These are phyloP conservation scores for Ananas comosus DNA, from an alignment of 176 grass and related monocot species.

Conservation along the genomic window DNA sequence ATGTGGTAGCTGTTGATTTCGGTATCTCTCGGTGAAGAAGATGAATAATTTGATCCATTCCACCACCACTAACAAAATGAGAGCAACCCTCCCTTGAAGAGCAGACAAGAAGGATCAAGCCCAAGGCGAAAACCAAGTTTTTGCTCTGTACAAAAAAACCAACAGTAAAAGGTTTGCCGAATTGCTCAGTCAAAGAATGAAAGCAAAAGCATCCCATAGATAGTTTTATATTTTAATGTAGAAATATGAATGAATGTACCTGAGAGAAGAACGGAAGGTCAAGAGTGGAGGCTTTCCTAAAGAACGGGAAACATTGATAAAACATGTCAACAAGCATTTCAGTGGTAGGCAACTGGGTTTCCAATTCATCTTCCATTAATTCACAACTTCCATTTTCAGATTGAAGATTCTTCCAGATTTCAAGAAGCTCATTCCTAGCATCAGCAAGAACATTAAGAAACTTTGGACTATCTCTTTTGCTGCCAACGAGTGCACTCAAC, in stretches of 20 bases:
- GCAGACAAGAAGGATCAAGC: conserved; percentile 75
- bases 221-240: not conserved
- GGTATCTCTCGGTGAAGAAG: conserved; percentile 41
- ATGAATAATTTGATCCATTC: conserved; percentile 78
- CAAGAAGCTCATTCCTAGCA: conserved; percentile 45
- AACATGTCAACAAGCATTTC: conserved; percentile 52
- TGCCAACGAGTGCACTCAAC: conserved; percentile 5
- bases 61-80: conserved; percentile 69
- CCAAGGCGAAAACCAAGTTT: conserved; percentile 48
- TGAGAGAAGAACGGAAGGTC: conserved; percentile 42
- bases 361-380: conserved; percentile 20
- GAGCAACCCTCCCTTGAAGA: conserved; percentile 81
- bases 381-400: conserved; percentile 20
- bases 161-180: not conserved
- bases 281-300: conserved; percentile 34
- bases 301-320: conserved; percentile 53
- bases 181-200: too few relatives aligned
- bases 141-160: conserved; percentile 50
- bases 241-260: conserved; percentile 35
- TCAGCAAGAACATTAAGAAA: conserved; percentile 29
- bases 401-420: conserved; percentile 48
- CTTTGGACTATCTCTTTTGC: conserved; percentile 29
- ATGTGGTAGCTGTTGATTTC: conserved; percentile 53
- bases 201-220: not conserved
- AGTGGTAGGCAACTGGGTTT: conserved; percentile 27